phyloP scores from a whole-genome alignment of 2,329 filamentous ascomycete species.

The Colletotrichum musicola region DNA sequence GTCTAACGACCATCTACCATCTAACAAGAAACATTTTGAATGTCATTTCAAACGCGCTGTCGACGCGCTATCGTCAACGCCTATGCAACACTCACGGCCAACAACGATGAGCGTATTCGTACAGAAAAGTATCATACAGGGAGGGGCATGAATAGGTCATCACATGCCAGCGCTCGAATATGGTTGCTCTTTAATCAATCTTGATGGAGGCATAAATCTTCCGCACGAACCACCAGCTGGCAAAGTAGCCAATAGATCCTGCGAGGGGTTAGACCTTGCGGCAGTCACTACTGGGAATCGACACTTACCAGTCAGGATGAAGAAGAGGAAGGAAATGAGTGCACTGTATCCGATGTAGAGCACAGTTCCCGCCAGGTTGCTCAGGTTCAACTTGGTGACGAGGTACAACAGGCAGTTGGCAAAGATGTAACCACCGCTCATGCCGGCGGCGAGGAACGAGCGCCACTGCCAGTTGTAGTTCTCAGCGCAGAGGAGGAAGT shows the following conservation, averaged over 20 bases:
- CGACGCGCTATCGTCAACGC: slow-evolving; percentile 12
- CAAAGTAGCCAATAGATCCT: slow-evolving; percentile 97
- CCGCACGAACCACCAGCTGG: slow-evolving; percentile 93
- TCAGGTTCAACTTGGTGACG: slow-evolving; percentile 87
- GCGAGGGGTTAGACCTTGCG: slow-evolving; percentile 4
- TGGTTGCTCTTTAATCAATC: slow-evolving; percentile 75
- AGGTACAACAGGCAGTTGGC: slow-evolving; percentile 92
- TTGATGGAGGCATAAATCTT: slow-evolving; percentile 99
- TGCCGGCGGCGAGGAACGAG: slow-evolving; percentile 90
- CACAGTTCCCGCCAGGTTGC: slow-evolving; percentile 86
- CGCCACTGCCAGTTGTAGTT: slow-evolving; percentile 99
- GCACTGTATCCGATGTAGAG: slow-evolving; percentile 94
- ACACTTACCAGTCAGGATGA: slow-evolving; percentile 88
- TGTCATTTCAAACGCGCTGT: slow-evolving; percentile 2
- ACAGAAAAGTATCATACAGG: slow-evolving; percentile 34
- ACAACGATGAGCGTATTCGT: slow-evolving; percentile 9
- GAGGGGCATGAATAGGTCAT: slow-evolving; percentile 6
- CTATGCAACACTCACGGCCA: slow-evolving; percentile 12
- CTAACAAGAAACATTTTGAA: slow-evolving; percentile 6
- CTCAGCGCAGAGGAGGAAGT: slow-evolving; percentile 95
- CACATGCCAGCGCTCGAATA: slow-evolving; percentile 13
- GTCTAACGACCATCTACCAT: slow-evolving; percentile 31
- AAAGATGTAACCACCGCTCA: slow-evolving; percentile 92
- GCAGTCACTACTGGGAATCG: not conserved
- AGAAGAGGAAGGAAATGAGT: slow-evolving; percentile 90